Conservation (phyloP, 768 basidiomycete genomes). For the Daedaleopsis sinensis region DNA sequence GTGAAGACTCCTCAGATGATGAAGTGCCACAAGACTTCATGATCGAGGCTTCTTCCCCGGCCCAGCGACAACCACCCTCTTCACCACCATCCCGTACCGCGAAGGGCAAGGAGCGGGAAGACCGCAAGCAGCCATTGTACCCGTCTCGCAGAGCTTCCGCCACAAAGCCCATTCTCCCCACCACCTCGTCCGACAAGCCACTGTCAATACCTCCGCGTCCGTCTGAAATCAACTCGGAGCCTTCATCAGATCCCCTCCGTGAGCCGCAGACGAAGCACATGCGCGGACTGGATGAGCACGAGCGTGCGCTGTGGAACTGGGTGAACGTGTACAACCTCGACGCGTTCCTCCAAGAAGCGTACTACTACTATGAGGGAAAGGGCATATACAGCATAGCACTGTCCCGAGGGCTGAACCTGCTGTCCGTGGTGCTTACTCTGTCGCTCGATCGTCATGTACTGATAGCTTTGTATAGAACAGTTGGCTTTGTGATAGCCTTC, state of each 20-base stretch:
- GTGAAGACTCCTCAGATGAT: constrained; percentile 72
- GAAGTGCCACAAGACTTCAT: constrained; percentile 87
- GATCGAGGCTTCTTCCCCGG: constrained; percentile 69
- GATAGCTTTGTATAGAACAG: constrained; percentile 62
- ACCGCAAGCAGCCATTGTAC: constrained; percentile 51
- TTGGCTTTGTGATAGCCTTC: constrained; percentile 98
- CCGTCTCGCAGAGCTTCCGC: constrained; percentile 32
- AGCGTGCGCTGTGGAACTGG: constrained; percentile 98
- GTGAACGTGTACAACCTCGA: constrained; percentile 98
- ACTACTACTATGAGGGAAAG: constrained; percentile 95
- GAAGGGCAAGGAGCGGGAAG: constrained; percentile 41
- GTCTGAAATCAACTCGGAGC: constrained; percentile 57
- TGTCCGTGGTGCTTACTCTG: constrained; percentile 62
- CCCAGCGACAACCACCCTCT: constrained; percentile 25
- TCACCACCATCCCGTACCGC: constrained; percentile 20
- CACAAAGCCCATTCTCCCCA: constrained; percentile 42
- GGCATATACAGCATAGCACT: constrained; percentile 96
- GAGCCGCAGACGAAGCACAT: constrained; percentile 45
- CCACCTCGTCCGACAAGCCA: constrained; percentile 33
- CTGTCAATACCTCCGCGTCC: constrained; percentile 65
- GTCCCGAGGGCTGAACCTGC: constrained; percentile 86
- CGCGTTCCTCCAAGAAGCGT: constrained; percentile 92
- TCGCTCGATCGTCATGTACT: constrained; percentile 29
- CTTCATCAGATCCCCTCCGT: constrained; percentile 24
- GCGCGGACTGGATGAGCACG: constrained; percentile 80